Base-by-base conservation (phyloP, 2,329 filamentous ascomycete species). In the Fusarium transvaalense region DNA sequence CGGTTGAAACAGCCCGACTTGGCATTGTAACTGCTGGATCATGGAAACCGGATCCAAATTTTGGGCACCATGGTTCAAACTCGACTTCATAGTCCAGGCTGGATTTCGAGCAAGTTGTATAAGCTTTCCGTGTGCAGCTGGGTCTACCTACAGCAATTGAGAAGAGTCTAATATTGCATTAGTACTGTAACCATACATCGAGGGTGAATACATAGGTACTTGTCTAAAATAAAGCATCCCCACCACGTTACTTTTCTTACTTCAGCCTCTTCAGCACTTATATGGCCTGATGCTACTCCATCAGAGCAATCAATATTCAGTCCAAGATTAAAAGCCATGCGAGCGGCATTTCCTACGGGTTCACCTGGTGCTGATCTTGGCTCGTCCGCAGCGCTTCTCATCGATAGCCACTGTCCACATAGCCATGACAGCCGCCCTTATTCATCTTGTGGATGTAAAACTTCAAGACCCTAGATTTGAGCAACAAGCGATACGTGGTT, bases 311-410 rank as follows among this genome's bases (percentile, higher is more conserved):
- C 46, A 0, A 53, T 14, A 1, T 57, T 46, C 0, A 57, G 14
- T 5, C 55, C 46, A 1, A 57, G 55, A 9, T 53, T 57, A 0
- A 57, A 42, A 2, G 55, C 55, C 55, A 57, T 57, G 5, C 55
- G 52, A 0, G 47, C 21, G 2, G 55, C 55, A 29, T 52, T 56
- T 10, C 54, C 54, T 56, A n/a, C n/a, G 9, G 10, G 29, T 29
- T 29, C 10, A 29, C 29, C 29, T 29, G 10, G 29, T 12, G 8
- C 29, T 29, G 29, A 29, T 29, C 29, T 29, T 29, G 29, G 6
- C 29, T 29, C 23, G 23, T 6, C 23, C 23, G 29, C 15, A 51
- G 54, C 46, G 54, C 2, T 52, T 57, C 10, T 52, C 54, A 19
- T 47, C 54, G 5, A 25, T 57, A 29, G 29, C 1, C 37, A 57